These are phyloP conservation scores for Blastobotrys capitulatus DNA, from an alignment of 1,139 yeast species.

Conservation along the genomic window DNA sequence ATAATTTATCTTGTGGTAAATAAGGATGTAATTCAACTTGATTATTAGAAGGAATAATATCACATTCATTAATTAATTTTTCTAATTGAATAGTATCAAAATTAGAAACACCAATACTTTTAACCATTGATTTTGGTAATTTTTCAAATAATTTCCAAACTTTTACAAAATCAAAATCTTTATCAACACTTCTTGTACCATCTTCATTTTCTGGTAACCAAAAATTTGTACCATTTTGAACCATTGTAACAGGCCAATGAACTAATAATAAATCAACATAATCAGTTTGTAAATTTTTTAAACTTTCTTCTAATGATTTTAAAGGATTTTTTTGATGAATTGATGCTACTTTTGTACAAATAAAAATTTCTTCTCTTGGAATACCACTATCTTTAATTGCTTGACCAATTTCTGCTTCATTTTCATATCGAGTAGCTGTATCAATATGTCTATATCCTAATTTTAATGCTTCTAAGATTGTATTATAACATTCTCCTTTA, in stretches of 20 bases:
- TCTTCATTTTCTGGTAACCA: neutral
- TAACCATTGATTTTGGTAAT: constrained; percentile 54
- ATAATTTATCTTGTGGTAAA: constrained; percentile 61
- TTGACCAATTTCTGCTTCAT: constrained; percentile 48
- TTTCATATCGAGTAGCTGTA: constrained; percentile 61
- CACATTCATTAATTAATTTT: constrained; percentile 53
- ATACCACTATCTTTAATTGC: constrained; percentile 47
- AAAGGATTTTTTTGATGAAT: constrained; percentile 48
- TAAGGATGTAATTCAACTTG: constrained; percentile 77
- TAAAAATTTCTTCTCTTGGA: constrained; percentile 46
- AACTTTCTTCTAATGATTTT: constrained; percentile 52
- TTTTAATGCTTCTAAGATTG: constrained; percentile 57
- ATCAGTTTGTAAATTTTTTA: constrained; percentile 61
- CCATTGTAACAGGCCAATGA: constrained; percentile 67
- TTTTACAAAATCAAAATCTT: constrained; percentile 21
- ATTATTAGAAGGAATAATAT: constrained; percentile 62
- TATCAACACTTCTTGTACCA: neutral
- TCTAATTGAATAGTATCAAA: constrained; percentile 50
- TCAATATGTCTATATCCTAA: constrained; percentile 77
- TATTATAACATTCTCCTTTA: constrained; percentile 50
- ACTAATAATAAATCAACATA: constrained; percentile 78
- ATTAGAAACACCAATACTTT: constrained; percentile 75
- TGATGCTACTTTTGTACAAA: constrained; percentile 54
- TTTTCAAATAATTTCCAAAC: constrained; percentile 72
- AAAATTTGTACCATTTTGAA: neutral